These are phyloP conservation scores for Fonsecaea pedrosoi DNA, from an alignment of 2,329 filamentous ascomycete species.

Conservation along the genomic window DNA sequence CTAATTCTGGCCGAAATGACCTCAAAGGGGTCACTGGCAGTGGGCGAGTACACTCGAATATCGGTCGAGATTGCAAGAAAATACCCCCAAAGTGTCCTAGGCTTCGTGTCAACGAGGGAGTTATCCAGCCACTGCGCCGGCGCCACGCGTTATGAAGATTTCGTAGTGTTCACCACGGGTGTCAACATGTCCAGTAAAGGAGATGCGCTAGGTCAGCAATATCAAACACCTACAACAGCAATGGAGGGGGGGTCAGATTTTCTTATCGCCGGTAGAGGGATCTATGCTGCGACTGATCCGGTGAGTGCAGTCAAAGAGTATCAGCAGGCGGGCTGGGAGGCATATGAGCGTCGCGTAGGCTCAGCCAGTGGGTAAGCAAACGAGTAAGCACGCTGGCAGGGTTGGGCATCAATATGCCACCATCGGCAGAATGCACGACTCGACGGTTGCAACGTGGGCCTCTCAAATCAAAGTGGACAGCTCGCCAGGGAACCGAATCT, in stretches of 20 bases:
- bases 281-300: conserved; percentile 54
- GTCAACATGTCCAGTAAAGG: conserved; percentile 56
- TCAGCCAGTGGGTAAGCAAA: conserved; percentile 12
- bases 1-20: conserved; percentile 59
- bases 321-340: conserved; percentile 54
- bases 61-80: conserved; percentile 57
- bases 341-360: conserved; percentile 45
- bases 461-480: conserved; percentile 7
- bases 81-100: conserved; percentile 54
- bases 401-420: conserved; percentile 9
- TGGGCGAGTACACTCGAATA: conserved; percentile 52
- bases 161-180: conserved; percentile 57
- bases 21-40: conserved; percentile 56
- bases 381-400: not conserved
- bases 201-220: conserved; percentile 57
- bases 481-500: not conserved
- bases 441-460: conserved; percentile 9
- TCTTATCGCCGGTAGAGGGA: conserved; percentile 56
- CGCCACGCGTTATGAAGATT: conserved; percentile 48
- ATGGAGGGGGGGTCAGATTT: conserved; percentile 56
- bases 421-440: conserved; percentile 6
- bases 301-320: conserved; percentile 53
- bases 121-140: conserved; percentile 47
- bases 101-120: conserved; percentile 54
- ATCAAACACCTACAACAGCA: conserved; percentile 55